Evolutionary conservation across 1,139 yeast genomes (phyloP).

Genomic region (Pneumocystis oryctolagi): DNA sequence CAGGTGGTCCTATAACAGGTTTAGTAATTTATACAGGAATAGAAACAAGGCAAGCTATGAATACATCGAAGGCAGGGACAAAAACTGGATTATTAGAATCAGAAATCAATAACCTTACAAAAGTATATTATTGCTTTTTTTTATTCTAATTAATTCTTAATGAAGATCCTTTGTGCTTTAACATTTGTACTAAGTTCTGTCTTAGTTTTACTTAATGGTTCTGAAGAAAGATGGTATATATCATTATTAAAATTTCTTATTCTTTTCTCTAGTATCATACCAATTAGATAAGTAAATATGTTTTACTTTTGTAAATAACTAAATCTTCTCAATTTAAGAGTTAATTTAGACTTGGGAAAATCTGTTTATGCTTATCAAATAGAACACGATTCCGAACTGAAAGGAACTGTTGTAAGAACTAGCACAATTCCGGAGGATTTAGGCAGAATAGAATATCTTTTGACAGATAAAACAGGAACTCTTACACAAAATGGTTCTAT

Average conservation of each 20-base stretch:
- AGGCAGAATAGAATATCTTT: constrained; percentile 83
- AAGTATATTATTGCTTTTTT: constrained; percentile 20
- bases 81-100: constrained; percentile 80
- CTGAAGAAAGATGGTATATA: constrained; percentile 66
- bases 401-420: constrained; percentile 83
- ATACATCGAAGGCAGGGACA: constrained; percentile 77
- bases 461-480: constrained; percentile 94
- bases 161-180: constrained; percentile 54
- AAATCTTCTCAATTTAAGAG: constrained; percentile 42
- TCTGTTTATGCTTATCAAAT: constrained; percentile 92
- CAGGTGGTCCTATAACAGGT: constrained; percentile 74
- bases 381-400: constrained; percentile 67
- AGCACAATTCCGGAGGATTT: constrained; percentile 96
- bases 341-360: constrained; percentile 86
- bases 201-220: constrained; percentile 68
- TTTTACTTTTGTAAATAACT: neutral
- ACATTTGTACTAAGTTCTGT: constrained; percentile 66
- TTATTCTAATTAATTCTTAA: neutral
- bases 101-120: constrained; percentile 79
- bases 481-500: constrained; percentile 64
- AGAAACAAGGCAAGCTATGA: constrained; percentile 89
- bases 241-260: constrained; percentile 82
- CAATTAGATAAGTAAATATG: constrained; percentile 37
- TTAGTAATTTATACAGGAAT: constrained; percentile 78
- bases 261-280: constrained; percentile 85